Base-by-base conservation (phyloP, 805 yeast species). In the Myxozyma melibiosi region DNA sequence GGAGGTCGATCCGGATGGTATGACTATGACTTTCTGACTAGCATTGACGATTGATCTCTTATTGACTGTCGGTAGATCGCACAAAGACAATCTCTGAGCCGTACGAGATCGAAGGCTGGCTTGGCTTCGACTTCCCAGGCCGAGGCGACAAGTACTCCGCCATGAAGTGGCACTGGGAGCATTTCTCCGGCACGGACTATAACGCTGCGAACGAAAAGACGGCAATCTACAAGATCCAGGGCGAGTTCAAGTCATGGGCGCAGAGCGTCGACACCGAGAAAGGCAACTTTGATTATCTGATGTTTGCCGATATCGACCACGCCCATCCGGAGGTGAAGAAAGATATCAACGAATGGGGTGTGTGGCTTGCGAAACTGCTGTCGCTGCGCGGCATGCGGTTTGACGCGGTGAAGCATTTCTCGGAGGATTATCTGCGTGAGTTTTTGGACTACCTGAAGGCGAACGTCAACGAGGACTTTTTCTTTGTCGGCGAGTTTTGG, bases 301-400 rank as follows among this genome's bases (percentile, higher is more conserved):
- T 61, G 65, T 61, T 61, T 53, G 58, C 65, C 24, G 61, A 62
- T 33, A 61, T 61, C 44, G 59, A 61, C 42, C 64, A 60, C 30
- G 50, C 53, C 6, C 64, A 60, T 25, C 64, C 64, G 3, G 64
- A 53, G 6, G 64, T 60, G 22, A 49, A 53, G 39, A 22, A 40
- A 33, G 64, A 60, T 30, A 44, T 60, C 37, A 53, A 56, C 25
- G 45, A 49, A 27, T 60, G 64, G 64, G 64, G 64, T 4, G 50
- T 49, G 11, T 60, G 64, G 64, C 41, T 60, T 20, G 30, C 62
- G 18, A 53, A 57, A 27, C 30, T 40, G 18, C 49, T 60, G 16
- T 48, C 53, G 18, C 51, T 60, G 18, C 53, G 62, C 7, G 64
- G 64, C 7, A 57, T 60, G 62, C 51, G 64, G 27, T 60, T 60